Evolutionary conservation across 352 stramenopile genomes (phyloP).

Genomic region (Blastocystis hominis): DNA sequence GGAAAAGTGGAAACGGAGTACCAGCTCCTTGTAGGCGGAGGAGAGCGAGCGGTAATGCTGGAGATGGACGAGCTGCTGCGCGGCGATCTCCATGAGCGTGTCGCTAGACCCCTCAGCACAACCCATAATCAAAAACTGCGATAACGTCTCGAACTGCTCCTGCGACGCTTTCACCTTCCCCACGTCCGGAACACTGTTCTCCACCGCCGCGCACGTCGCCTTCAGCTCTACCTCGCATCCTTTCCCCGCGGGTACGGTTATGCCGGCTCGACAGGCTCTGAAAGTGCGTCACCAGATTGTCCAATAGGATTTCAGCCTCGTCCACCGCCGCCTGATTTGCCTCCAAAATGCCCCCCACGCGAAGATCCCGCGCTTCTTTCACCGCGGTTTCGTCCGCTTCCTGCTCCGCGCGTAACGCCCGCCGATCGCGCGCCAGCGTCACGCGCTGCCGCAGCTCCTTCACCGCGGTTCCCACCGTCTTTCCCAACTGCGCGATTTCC

Average conservation of each 20-base stretch:
- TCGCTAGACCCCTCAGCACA: background rate
- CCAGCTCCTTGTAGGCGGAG: background rate
- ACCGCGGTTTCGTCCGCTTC: slow-evolving; percentile 3
- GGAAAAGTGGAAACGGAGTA: background rate
- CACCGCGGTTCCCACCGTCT: background rate
- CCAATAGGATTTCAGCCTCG: background rate
- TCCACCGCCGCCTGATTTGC: background rate
- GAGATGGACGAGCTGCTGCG: slow-evolving; percentile 20
- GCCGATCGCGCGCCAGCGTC: background rate
- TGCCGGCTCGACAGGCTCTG: background rate
- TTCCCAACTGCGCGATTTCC: background rate
- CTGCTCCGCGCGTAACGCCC: background rate
- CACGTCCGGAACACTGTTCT: background rate
- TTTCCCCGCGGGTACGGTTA: background rate
- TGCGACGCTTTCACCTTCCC: background rate
- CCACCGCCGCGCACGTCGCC: background rate
- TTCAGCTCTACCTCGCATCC: slow-evolving; percentile 13
- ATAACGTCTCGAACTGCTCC: slow-evolving; percentile 38
- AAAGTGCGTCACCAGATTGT: slow-evolving; percentile 47
- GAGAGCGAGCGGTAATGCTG: slow-evolving; percentile 13
- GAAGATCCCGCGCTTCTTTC: background rate
- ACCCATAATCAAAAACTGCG: background rate
- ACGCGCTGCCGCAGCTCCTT: background rate
- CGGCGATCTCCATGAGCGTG: slow-evolving; percentile 19
- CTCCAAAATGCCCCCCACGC: background rate